Evolutionary conservation across 2,329 filamentous ascomycete genomes (phyloP), one percentile per base, ranked within the genome.

Genomic region (Westerdykella sp.): DNA sequence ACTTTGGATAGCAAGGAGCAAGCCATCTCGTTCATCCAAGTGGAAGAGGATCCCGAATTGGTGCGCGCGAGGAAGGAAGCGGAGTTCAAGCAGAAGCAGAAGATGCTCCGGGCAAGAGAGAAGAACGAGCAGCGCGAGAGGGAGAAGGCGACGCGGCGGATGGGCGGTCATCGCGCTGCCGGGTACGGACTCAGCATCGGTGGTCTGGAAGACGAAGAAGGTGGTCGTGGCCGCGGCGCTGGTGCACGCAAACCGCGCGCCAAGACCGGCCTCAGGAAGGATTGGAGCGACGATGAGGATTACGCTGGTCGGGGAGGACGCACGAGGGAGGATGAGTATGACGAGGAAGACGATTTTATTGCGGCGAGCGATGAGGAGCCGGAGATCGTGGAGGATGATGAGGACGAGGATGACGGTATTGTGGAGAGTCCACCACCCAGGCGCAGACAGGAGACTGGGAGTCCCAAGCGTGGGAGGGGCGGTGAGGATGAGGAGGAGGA

Each of bases 281-380:
- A 73, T 47, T 75, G 70, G 46, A 85, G 86, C 53, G 85, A 87
- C 47, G 85, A 90, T 56, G 87, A 87, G 7, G 86, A 89, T 55
- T 84, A 87, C 53, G 84, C 86, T 46, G 73, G 82, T 15, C 51
- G 52, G 7, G 49, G 53, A 30, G 79, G 80, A 13, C 75, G 77
- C 31, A 75, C 76, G 25, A 77, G 79, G 41, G 77, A 83, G 46
- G 84, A 90, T 51, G 84, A 87, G 54, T 91, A 91, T 60, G 85
- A 90, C 49, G 76, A 84, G 60, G 84, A 84, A 28, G 86, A 91
- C 57, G 86, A 84, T 44, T 91, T 91, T 61, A 77, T 91, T 43
- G 86, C 84, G 3, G 75, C 74, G 3, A 88, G 83, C 55, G 85
- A 88, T 51, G 84, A 87, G 45, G 86, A 89, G 34, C 79, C 78